phyloP scores from a whole-genome alignment of 2,329 filamentous ascomycete species.

The Chrysoporthe puriensis region DNA sequence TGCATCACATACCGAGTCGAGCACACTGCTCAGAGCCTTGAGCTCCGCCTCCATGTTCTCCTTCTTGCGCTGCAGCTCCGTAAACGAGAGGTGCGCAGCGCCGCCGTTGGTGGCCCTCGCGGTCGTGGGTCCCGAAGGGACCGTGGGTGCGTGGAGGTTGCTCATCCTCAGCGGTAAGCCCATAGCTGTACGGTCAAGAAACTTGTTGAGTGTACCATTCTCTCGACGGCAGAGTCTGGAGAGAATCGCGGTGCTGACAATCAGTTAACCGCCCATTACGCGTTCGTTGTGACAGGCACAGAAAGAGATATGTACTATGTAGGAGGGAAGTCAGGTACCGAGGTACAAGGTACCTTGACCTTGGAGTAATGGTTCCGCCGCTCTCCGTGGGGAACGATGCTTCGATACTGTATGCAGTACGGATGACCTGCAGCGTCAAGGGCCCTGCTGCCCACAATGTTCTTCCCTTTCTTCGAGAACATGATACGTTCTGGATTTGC shows the following conservation, averaged over 20 bases:
- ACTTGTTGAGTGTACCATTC: constrained; percentile 20
- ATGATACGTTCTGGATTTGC: not conserved
- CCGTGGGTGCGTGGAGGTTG: constrained; percentile 61
- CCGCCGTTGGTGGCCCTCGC: constrained; percentile 63
- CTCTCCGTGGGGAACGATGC: not conserved
- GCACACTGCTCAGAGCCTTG: constrained; percentile 78
- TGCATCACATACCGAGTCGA: constrained; percentile 71
- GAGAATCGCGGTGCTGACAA: constrained; percentile 10
- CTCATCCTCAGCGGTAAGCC: constrained; percentile 51
- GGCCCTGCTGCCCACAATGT: constrained; percentile 2
- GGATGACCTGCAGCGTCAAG: not conserved
- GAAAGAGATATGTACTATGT: not conserved
- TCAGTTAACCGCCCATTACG: constrained; percentile 28
- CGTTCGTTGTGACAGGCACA: constrained; percentile 15
- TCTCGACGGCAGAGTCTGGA: not conserved
- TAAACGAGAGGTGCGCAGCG: constrained; percentile 68
- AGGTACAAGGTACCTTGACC: not conserved
- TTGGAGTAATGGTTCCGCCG: constrained; percentile 8
- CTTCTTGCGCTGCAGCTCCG: constrained; percentile 83
- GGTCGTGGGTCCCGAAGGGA: constrained; percentile 76
- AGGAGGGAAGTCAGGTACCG: not conserved
- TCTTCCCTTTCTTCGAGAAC: constrained; percentile 10
- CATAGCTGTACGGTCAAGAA: constrained; percentile 31
- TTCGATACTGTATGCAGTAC: not conserved
- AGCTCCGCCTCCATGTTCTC: constrained; percentile 85